phyloP scores from a whole-genome alignment of 768 basidiomycete species.

The Cubamyces sp. region DNA sequence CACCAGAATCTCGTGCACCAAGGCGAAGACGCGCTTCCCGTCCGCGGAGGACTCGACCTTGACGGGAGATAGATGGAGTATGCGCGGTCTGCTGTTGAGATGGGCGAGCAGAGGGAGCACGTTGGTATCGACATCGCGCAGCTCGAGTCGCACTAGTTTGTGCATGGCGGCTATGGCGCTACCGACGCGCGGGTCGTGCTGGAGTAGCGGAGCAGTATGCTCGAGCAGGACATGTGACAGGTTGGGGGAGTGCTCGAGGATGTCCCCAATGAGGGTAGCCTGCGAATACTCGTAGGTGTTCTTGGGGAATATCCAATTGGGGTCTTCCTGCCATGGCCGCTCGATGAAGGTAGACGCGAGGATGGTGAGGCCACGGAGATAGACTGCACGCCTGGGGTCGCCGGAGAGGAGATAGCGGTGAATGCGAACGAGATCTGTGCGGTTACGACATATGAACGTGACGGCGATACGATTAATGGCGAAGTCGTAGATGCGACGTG shows the following conservation, averaged over 20 bases:
- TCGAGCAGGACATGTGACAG: slow-evolving; percentile 13
- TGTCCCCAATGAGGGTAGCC: slow-evolving; percentile 15
- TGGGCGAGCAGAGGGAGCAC: slow-evolving; percentile 3
- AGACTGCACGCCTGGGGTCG: slow-evolving; percentile 6
- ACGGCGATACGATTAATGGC: slow-evolving; percentile 12
- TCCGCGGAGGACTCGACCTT: neutral
- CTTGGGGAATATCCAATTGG: slow-evolving; percentile 19
- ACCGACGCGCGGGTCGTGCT: slow-evolving; percentile 14
- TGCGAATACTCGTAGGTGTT: slow-evolving; percentile 18
- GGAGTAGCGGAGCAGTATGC: slow-evolving; percentile 6
- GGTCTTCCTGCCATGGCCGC: slow-evolving; percentile 21
- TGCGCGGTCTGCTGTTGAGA: slow-evolving; percentile 7
- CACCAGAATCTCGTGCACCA: neutral
- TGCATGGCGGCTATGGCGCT: slow-evolving; percentile 11
- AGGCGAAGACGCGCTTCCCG: neutral
- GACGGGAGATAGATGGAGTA: slow-evolving; percentile 2
- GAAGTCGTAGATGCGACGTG: slow-evolving; percentile 15
- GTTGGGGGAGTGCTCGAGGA: slow-evolving; percentile 7
- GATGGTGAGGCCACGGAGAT: slow-evolving; percentile 18
- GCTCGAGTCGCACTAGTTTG: slow-evolving; percentile 3
- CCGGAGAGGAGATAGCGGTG: slow-evolving; percentile 10
- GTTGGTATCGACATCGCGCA: slow-evolving; percentile 11
- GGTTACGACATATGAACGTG: slow-evolving; percentile 12
- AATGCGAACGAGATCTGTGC: slow-evolving; percentile 5
- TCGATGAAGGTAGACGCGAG: slow-evolving; percentile 14